Evolutionary conservation across 257 asterid species (phyloP), one percentile per base, ranked within the genome.

Genomic region (Salvia rosmarinus): DNA sequence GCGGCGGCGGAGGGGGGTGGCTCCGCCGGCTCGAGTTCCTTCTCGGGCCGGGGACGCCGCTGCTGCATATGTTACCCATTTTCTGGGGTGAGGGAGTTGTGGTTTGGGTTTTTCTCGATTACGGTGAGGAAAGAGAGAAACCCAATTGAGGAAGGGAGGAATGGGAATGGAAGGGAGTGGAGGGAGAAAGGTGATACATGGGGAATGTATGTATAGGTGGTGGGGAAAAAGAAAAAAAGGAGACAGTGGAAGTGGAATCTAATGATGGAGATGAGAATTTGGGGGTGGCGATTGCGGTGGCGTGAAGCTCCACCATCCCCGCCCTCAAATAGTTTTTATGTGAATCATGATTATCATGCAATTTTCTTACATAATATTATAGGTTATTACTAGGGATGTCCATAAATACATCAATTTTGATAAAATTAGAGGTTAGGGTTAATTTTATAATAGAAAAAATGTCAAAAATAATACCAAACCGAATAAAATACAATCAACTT

Each of bases 51-150:
- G 83, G 77, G 5, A 34, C 85, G 3, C 90, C 90, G 80, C 86
- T 95, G 80, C 99, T 95, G 57, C 90, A 89, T n/a, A 86, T 82
- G 64, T 95, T 95, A 13, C 99, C 99, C 99, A 95, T 95, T 25
- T 3, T 51, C 11, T 5, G 1, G 2, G 16, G 46, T 7, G 28
- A 11, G 49, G 37, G 32, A 62, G 68, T 32, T 35, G 20, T 1
- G 44, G 4, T 4, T 32, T 6, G 47, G 63, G 13, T 46, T 47
- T 46, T 12, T 49, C 28, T 4, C 52, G 56, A 28, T 34, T 37
- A 44, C 0, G 3, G 8, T 12, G 43, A 1, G 37, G 44, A 50
- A 58, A 5, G 68, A 73, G 71, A 66, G 43, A 72, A 74, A 52
- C 6, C 49, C 57, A 61, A 51, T 19, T 8, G 16, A 10, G 54